A percentile compares a stretch with the other conserved stretches of the same genome.
Conservation (phyloP, 495 filamentous ascomycete species). For the Neurospora terricola region DNA sequence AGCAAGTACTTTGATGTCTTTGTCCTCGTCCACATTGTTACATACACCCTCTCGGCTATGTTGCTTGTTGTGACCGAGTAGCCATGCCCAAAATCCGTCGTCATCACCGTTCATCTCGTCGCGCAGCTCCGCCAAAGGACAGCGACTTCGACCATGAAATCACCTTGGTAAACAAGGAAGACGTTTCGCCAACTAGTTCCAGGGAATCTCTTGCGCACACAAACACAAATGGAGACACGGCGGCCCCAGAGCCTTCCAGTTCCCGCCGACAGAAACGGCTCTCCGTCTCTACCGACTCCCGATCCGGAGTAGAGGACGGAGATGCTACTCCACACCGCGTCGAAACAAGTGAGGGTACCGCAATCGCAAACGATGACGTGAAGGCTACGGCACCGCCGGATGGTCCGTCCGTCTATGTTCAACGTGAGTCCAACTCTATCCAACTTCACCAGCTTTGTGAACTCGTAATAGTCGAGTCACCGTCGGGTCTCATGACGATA, state of each 20-base stretch:
- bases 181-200: neutral
- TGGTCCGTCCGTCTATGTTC: neutral
- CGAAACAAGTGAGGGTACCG: neutral
- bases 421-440: neutral
- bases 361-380: neutral
- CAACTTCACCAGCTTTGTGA: neutral
- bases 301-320: neutral
- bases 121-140: slow-evolving; percentile 37
- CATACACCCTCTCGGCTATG: neutral
- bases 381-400: neutral
- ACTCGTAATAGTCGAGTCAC: neutral
- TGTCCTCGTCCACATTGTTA: neutral
- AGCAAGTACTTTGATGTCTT: neutral
- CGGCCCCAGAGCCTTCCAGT: neutral
- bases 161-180: slow-evolving; percentile 36
- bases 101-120: slow-evolving; percentile 34
- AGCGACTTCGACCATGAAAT: slow-evolving; percentile 55
- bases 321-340: neutral
- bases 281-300: neutral
- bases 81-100: slow-evolving; percentile 33
- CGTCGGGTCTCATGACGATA: neutral
- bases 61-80: slow-evolving; percentile 4
- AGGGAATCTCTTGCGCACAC: neutral
- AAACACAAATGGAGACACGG: neutral
- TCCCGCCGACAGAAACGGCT: neutral